phyloP scores from a whole-genome alignment of 257 asterid genomes.

The Ligustrum vulgare region DNA sequence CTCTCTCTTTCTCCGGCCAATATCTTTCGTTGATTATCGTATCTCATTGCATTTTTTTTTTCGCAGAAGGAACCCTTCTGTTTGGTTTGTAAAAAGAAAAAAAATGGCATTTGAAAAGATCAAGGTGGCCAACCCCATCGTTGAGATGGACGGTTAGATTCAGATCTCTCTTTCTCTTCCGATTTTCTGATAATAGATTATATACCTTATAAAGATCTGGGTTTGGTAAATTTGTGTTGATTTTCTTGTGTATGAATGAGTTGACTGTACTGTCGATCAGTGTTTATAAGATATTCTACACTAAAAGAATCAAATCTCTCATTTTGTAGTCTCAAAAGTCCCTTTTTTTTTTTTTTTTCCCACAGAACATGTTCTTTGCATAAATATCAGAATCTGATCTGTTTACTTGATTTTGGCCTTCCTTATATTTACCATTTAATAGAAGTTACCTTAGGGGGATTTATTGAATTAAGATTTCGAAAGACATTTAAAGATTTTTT shows the following conservation, averaged over 20 bases:
- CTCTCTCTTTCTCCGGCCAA: slow-evolving; percentile 16
- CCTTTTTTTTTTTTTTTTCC: no score
- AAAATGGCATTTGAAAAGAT: slow-evolving; percentile 80
- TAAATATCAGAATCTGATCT: background rate
- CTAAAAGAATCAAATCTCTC: slow-evolving; percentile 22
- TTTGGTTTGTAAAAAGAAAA: background rate
- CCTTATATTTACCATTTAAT: background rate
- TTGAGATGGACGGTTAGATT: slow-evolving; percentile 98
- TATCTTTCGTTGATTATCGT: slow-evolving; percentile 6
- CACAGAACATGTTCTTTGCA: background rate
- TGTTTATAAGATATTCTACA: background rate
- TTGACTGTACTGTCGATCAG: slow-evolving; percentile 18
- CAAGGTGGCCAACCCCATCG: slow-evolving; percentile 95
- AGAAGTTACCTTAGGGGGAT: no score
- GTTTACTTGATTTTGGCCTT: background rate
- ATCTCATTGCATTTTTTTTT: background rate
- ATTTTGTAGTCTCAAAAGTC: slow-evolving; percentile 10
- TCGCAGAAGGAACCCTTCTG: background rate
- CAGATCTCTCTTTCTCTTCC: slow-evolving; percentile 37
- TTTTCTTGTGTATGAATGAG: background rate
- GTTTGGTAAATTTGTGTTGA: slow-evolving; percentile 2
- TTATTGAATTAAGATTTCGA: no score
- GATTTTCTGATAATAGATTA: slow-evolving; percentile 9
- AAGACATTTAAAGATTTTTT: no score
- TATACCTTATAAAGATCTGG: slow-evolving; percentile 27